A percentile compares a stretch with the other conserved stretches of the same genome.
These are phyloP conservation scores for Hysterium pulicare DNA, from an alignment of 2,329 filamentous ascomycete species.

Conservation along the genomic window DNA sequence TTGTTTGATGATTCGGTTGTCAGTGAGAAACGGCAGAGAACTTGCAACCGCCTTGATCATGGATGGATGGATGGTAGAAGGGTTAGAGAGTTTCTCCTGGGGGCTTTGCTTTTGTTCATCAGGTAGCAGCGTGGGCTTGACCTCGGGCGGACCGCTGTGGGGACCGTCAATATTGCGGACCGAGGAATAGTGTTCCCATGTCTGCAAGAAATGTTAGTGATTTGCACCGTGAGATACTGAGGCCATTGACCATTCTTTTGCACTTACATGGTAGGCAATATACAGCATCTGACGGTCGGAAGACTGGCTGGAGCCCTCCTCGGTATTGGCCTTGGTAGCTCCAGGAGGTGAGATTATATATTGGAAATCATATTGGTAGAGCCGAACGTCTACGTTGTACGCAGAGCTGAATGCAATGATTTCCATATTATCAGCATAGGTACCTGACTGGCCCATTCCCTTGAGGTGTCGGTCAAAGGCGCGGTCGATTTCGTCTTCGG, in stretches of 20 bases:
- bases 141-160: conserved; percentile 53
- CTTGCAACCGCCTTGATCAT: conserved; percentile 54
- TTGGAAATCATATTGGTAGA: conserved; percentile 55
- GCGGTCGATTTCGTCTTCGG: conserved; percentile 51
- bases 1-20: conserved; percentile 50
- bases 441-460: conserved; percentile 58
- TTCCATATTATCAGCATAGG: conserved; percentile 66
- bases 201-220: conserved; percentile 45
- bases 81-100: conserved; percentile 34
- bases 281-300: conserved; percentile 45
- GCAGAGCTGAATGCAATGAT: conserved; percentile 63
- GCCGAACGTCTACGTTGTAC: conserved; percentile 59
- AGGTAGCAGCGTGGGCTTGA: conserved; percentile 35
- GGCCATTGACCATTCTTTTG: too few species aligned
- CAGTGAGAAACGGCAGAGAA: conserved; percentile 50
- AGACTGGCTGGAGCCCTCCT: conserved; percentile 9
- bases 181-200: conserved; percentile 65
- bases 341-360: conserved; percentile 50
- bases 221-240: too few species aligned
- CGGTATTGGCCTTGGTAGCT: conserved; percentile 28
- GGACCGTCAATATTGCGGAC: conserved; percentile 60
- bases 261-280: conserved; percentile 61
- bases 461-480: conserved; percentile 56
- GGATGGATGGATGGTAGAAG: conserved; percentile 50
- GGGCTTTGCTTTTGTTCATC: conserved; percentile 35